These are phyloP conservation scores for Cercis canadensis DNA, from an alignment of 306 rosid species.

Conservation along the genomic window DNA sequence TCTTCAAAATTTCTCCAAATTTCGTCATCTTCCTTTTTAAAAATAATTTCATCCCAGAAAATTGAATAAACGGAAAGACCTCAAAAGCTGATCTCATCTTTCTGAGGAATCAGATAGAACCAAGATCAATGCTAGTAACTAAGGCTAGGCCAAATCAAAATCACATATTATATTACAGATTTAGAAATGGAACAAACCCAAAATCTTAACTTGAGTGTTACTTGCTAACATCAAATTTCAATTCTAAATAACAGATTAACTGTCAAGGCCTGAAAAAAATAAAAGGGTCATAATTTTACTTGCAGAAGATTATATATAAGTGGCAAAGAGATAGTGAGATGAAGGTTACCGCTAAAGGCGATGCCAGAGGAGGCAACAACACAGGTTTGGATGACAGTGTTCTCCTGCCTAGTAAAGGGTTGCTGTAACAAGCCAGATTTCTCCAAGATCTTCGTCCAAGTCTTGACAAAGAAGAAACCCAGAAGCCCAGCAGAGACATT, in stretches of 20 bases:
- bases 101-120: constrained; percentile 5
- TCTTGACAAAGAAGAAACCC: constrained; percentile 59
- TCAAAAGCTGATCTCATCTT: not conserved
- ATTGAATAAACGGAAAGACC: not conserved
- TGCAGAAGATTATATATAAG: not conserved
- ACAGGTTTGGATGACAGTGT: constrained; percentile 67
- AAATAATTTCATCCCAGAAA: constrained; percentile 5
- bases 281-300: constrained; percentile 7
- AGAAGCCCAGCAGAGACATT: constrained; percentile 64
- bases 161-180: not conserved
- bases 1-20: not conserved
- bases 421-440: constrained; percentile 48
- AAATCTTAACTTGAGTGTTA: not conserved
- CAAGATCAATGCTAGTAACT: constrained; percentile 9
- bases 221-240: not conserved
- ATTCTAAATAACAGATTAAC: constrained; percentile 2
- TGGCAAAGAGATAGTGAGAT: not conserved
- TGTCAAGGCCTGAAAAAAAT: not conserved
- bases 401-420: constrained; percentile 66
- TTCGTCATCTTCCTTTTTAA: not conserved
- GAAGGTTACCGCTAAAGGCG: constrained; percentile 57
- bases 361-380: constrained; percentile 71
- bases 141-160: not conserved
- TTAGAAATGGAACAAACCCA: not conserved
- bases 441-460: constrained; percentile 58